phyloP scores from a whole-genome alignment of 1,284 basidiomycete genomes.

The Heterobasidion occidentale region DNA sequence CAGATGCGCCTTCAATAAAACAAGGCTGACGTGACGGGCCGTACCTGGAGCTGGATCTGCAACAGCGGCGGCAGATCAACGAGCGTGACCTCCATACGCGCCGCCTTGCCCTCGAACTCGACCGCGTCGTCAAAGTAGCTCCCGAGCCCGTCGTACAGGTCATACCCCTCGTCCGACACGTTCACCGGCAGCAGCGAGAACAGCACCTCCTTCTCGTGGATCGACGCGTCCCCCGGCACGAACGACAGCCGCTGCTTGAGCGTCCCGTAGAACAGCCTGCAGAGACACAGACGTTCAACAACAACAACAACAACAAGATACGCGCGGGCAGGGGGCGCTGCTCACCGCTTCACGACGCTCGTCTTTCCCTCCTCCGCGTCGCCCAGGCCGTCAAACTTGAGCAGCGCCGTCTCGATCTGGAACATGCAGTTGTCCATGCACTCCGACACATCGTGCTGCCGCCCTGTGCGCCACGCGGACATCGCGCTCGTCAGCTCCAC shows the following conservation, averaged over 20 bases:
- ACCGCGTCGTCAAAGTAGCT: conserved; percentile 90
- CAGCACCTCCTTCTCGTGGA: conserved; percentile 82
- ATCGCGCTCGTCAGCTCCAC: no score
- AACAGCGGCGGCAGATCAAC: conserved; percentile 85
- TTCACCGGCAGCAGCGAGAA: conserved; percentile 95
- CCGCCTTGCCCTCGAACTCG: conserved; percentile 82
- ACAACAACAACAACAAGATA: not conserved
- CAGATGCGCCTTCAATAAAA: not conserved
- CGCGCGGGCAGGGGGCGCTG: not conserved
- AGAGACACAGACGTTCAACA: no score
- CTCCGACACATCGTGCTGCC: conserved; percentile 96
- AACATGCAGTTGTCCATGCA: conserved; percentile 99
- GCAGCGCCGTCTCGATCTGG: conserved; percentile 90
- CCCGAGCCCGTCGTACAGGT: conserved; percentile 91
- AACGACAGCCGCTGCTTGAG: conserved; percentile 69
- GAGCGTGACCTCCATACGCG: conserved; percentile 82
- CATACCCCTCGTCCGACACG: conserved; percentile 79
- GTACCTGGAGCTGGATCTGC: conserved; percentile 91
- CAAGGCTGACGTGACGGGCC: conserved; percentile 11
- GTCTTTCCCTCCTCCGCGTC: conserved; percentile 45
- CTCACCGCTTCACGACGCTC: conserved; percentile 78
- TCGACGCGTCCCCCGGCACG: conserved; percentile 39
- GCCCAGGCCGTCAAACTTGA: conserved; percentile 64
- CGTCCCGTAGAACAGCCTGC: conserved; percentile 84
- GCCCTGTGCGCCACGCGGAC: conserved; percentile 43